Evolutionary conservation across 352 stramenopile genomes (phyloP), one percentile per base, ranked within the genome.

Genomic region (Hyaloperonospora arabidopsidis): DNA sequence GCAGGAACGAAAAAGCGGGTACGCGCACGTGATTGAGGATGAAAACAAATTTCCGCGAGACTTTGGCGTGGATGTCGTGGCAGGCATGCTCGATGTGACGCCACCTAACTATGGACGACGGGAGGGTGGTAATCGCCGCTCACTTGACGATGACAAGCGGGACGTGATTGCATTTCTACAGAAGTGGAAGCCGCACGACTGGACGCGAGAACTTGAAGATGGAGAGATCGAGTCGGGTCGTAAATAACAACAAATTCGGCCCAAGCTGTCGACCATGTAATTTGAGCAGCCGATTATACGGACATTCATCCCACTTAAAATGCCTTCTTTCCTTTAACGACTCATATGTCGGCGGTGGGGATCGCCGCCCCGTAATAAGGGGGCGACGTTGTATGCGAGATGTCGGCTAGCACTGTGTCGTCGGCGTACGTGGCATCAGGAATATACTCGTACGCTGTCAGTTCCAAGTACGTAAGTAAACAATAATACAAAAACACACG

Each of bases 21-120:
- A 89, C 32, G 80, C 71, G 0, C 83, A 93, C 35, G 79, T 93
- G 39, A 91, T 93, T 21, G 79, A 91, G 55, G 79, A 93, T 50
- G 77, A 86, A 44, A 52, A 63, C 23, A 73, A 83, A 53, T 93
- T 93, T 36, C 80, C 80, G 1, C 63, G 62, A 12, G 77, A 90
- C 38, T 91, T 93, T 71, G 80, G 83, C 32, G 65, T 86, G 17
- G 84, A 85, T 49, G 79, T 91, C 1, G 68, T 93, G 28, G 78
- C 76, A 0, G 83, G 83, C 0, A 90, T 93, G 75, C 54, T 90
- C 13, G 79, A 76, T 5, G 74, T 85, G 17, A 74, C 83, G 15
- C 76, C 73, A 36, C 76, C 75, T 0, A 82, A 83, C 45, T 89
- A 83, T 34, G 77, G 79, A 5, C 61, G 72, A 4, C 79, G 64